phyloP scores from a whole-genome alignment of 2,329 filamentous ascomycete genomes.

The Calonectria hawksworthii region DNA sequence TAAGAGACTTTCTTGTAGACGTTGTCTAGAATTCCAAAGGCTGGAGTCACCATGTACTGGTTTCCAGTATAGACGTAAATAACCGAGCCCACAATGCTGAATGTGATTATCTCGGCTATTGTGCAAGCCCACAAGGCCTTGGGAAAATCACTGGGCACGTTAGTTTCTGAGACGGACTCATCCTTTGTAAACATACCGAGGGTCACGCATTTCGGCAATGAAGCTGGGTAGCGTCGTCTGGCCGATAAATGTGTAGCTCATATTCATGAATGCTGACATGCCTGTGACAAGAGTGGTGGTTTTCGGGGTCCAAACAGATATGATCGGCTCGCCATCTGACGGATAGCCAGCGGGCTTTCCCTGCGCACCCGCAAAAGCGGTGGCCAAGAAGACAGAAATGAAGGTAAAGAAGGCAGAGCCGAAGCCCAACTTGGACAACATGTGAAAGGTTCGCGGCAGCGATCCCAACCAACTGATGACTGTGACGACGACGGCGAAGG shows the following conservation, averaged over 20 bases:
- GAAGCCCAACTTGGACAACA: constrained; percentile 85
- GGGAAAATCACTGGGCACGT: constrained; percentile 79
- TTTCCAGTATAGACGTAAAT: constrained; percentile 90
- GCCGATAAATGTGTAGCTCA: constrained; percentile 95
- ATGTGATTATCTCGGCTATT: constrained; percentile 87
- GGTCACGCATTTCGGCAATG: constrained; percentile 91
- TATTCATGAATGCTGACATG: constrained; percentile 93
- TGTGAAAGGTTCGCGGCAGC: constrained; percentile 86
- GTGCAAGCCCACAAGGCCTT: constrained; percentile 95
- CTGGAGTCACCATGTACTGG: constrained; percentile 89
- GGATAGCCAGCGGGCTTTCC: constrained; percentile 78
- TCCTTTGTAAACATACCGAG: constrained; percentile 52
- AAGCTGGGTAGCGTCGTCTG: constrained; percentile 95
- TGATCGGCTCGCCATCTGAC: constrained; percentile 73
- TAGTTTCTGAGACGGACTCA: background rate
- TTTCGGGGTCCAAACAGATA: constrained; percentile 75
- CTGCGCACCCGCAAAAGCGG: constrained; percentile 85
- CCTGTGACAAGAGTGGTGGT: constrained; percentile 85
- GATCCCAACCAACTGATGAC: constrained; percentile 83
- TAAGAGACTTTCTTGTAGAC: constrained; percentile 91
- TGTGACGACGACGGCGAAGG: constrained; percentile 78
- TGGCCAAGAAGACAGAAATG: constrained; percentile 86
- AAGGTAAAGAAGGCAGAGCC: constrained; percentile 90
- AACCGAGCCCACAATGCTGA: constrained; percentile 84
- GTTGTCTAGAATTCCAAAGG: constrained; percentile 86